Conservation (phyloP, 2,329 filamentous ascomycete genomes). For the Trichophyton simii region DNA sequence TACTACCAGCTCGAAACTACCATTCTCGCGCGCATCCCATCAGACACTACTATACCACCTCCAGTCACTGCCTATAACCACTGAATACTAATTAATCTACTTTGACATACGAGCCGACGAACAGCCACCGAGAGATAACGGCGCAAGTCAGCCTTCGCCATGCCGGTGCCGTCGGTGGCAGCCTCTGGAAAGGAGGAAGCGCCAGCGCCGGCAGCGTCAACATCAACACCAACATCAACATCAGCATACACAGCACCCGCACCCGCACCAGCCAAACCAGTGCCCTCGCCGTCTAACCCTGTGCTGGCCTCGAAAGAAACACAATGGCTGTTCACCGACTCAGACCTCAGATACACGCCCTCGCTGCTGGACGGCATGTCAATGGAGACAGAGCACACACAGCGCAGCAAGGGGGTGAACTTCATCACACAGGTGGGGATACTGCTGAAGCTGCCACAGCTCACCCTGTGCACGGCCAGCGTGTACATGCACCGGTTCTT, state of each 20-base stretch:
- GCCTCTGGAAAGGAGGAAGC: not conserved
- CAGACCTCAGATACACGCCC: slow-evolving; percentile 71
- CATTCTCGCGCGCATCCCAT: not conserved
- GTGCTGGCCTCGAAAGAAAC: slow-evolving; percentile 44
- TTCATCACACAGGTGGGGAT: slow-evolving; percentile 94
- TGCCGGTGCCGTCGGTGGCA: not conserved
- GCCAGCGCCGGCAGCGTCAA: not conserved
- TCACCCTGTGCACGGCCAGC: slow-evolving; percentile 81
- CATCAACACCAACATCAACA: not conserved
- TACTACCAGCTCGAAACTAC: not conserved
- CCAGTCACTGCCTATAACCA: too few species aligned
- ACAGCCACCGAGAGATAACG: not conserved
- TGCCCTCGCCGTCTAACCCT: slow-evolving; percentile 26
- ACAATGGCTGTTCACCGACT: slow-evolving; percentile 83
- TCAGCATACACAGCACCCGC: slow-evolving; percentile 16
- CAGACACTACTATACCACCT: too few species aligned
- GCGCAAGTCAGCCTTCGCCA: not conserved
- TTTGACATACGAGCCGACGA: not conserved
- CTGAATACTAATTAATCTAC: too few species aligned
- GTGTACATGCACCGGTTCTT: slow-evolving; percentile 95
- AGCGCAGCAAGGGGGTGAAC: slow-evolving; percentile 83
- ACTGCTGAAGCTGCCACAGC: slow-evolving; percentile 79
- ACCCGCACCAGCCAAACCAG: not conserved
- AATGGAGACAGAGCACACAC: slow-evolving; percentile 62
- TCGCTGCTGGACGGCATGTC: slow-evolving; percentile 72